These are phyloP conservation scores for Telfairia occidentalis DNA, from an alignment of 331 rosid species.

Conservation along the genomic window DNA sequence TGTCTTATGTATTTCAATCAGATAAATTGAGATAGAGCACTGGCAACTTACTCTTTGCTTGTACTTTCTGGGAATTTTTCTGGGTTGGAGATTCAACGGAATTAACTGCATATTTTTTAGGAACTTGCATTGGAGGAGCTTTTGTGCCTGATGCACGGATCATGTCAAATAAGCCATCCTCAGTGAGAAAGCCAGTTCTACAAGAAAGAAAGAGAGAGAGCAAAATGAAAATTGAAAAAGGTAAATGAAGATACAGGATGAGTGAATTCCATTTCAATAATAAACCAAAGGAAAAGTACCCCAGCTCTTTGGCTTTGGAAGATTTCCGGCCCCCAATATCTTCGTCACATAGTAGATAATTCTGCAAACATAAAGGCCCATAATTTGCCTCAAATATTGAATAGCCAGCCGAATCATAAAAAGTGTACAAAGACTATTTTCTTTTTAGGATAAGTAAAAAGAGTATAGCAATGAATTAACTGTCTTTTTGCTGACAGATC, in stretches of 20 bases:
- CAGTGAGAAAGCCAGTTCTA: constrained; percentile 74
- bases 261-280: constrained; percentile 8
- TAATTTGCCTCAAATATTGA: constrained; percentile 4
- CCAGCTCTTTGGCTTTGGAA: constrained; percentile 81
- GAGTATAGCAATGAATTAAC: constrained; percentile 27
- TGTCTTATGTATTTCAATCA: background rate
- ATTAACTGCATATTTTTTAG: constrained; percentile 32
- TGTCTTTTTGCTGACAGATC: constrained; percentile 92
- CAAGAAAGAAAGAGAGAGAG: constrained; percentile 11
- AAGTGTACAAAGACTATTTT: background rate
- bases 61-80: constrained; percentile 38
- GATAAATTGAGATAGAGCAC: background rate
- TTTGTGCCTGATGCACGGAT: constrained; percentile 54
- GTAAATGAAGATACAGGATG: background rate
- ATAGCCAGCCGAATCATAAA: background rate
- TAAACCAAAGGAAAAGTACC: constrained; percentile 38
- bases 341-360: constrained; percentile 81
- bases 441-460: background rate
- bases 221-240: background rate
- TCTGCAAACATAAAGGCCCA: constrained; percentile 46
- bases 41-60: constrained; percentile 47
- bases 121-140: constrained; percentile 29
- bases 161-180: constrained; percentile 81
- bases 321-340: constrained; percentile 93
- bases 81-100: constrained; percentile 28